Conservation (phyloP, 495 filamentous ascomycete genomes). For the Neurospora sp. region DNA sequence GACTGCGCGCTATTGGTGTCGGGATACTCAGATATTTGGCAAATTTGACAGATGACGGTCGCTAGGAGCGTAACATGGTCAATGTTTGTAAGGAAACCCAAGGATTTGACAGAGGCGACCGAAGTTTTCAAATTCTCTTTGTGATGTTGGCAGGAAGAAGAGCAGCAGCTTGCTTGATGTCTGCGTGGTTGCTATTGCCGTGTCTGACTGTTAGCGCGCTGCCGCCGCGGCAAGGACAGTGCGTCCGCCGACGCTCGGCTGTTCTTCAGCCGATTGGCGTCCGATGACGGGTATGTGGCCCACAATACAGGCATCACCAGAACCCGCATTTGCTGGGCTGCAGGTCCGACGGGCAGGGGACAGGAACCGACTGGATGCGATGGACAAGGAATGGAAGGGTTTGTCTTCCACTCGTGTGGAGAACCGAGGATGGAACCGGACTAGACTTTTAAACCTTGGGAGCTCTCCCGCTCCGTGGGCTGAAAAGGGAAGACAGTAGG, state of each 20-base stretch:
- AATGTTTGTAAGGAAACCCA: background rate
- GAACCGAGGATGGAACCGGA: background rate
- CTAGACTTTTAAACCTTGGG: background rate
- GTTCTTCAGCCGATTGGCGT: background rate
- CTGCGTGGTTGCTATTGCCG: background rate
- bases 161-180: background rate
- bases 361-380: background rate
- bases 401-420: background rate
- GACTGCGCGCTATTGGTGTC: background rate
- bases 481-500: background rate
- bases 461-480: background rate
- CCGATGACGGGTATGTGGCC: background rate
- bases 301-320: background rate
- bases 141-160: background rate
- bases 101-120: background rate
- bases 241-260: background rate
- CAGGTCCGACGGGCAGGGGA: background rate
- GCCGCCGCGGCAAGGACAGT: background rate
- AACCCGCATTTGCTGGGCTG: background rate
- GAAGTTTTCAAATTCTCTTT: background rate
- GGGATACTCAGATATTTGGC: background rate
- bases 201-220: background rate
- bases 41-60: background rate
- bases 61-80: background rate
- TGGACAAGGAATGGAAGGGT: background rate